Evolutionary conservation across 371 early-diverging fungal species (phyloP), one percentile per base, ranked within the genome.

Genomic region (Dichotomocladium elegans): DNA sequence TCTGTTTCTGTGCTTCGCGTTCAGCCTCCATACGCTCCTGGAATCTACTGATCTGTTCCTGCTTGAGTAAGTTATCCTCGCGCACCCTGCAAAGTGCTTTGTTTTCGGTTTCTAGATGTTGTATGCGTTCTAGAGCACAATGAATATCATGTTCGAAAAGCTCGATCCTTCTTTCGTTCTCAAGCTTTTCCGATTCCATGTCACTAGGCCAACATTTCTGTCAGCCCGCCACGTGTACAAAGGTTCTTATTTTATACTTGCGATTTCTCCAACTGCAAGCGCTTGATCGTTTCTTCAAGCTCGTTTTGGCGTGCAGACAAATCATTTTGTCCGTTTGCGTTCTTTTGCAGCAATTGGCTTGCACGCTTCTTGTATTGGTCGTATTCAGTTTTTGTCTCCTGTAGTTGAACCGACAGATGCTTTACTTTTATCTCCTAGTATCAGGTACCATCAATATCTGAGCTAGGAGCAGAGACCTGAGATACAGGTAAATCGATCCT

Each of bases 301-400:
- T 69, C 69, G 15, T 63, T 60, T 7, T 72, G 41, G 51, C 66
- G 64, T 22, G 35, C 35, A n/a, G 53, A 43, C n/a, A n/a, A n/a
- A 24, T 63, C 55, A 9, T 58, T 28, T 30, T 53, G 45, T 25
- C 27, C 30, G 8, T 57, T 33, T 7, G 57, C 51, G 7, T 64
- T 66, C 41, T 71, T 80, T 51, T 80, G 69, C 4, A 85, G 53
- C 26, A 85, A 51, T n/a, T 68, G 52, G 29, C 70, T 68, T 6
- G 85, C 85, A 9, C 85, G 66, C 47, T 77, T 75, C 53, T 82
- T 82, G 51, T 85, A 85, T 49, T 80, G 82, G n/a, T 76, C 77
- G 61, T 74, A 82, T 43, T 82, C 76, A 12, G 44, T 53, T 21
- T 75, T 72, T 7, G 70, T 59, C 29, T 73, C 74, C 21, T 68